Conservation (phyloP, 306 rosid genomes). For the Malus fusca region DNA sequence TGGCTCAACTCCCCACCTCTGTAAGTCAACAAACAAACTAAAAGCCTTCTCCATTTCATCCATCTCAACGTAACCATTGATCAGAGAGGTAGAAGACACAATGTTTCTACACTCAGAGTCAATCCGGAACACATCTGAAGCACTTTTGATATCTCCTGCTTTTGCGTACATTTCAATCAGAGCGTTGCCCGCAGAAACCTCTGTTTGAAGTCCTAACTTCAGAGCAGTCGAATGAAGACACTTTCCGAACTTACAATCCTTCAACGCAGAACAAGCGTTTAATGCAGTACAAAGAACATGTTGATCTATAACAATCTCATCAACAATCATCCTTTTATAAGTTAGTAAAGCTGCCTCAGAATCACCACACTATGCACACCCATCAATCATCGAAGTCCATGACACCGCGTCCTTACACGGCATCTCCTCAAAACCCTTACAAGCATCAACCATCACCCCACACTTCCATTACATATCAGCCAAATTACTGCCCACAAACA, state of each 20-base stretch:
- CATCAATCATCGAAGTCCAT: slow-evolving; percentile 49
- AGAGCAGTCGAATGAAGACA: slow-evolving; percentile 42
- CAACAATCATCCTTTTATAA: slow-evolving; percentile 38
- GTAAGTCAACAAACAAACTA: slow-evolving; percentile 32
- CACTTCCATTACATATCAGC: slow-evolving; percentile 52
- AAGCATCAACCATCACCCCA: slow-evolving; percentile 28
- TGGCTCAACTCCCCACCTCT: slow-evolving; percentile 37
- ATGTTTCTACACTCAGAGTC: slow-evolving; percentile 25
- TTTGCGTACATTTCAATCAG: slow-evolving; percentile 42
- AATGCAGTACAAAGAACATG: slow-evolving; percentile 45
- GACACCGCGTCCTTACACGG: slow-evolving; percentile 33
- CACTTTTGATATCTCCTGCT: slow-evolving; percentile 38
- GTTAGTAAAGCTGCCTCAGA: slow-evolving; percentile 35
- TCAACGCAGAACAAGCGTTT: slow-evolving; percentile 33
- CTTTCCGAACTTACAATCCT: slow-evolving; percentile 30
- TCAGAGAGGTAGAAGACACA: slow-evolving; percentile 43
- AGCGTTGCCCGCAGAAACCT: slow-evolving; percentile 35
- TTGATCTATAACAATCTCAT: slow-evolving; percentile 31
- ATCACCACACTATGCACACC: slow-evolving; percentile 43
- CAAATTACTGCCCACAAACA: slow-evolving; percentile 50
- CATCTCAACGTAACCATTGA: slow-evolving; percentile 43
- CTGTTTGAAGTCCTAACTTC: slow-evolving; percentile 39
- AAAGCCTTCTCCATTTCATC: slow-evolving; percentile 32
- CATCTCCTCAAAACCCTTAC: slow-evolving; percentile 46
- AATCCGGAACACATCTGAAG: slow-evolving; percentile 31